Evolutionary conservation across 208 protist species (phyloP).

Genomic region (Acanthamoeba lugdunensis): DNA sequence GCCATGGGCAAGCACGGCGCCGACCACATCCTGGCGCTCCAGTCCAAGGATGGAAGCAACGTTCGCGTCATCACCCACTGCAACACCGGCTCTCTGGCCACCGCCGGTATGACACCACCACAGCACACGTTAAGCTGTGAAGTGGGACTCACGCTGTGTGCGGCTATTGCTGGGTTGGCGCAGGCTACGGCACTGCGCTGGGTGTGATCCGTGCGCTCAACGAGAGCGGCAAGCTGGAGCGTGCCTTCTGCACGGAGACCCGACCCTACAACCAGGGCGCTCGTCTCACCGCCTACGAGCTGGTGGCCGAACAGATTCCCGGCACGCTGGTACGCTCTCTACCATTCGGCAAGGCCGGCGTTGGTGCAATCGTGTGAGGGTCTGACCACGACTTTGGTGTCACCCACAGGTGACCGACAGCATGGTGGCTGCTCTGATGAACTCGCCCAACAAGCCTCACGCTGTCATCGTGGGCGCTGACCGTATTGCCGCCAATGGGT

Average conservation of each 20-base stretch:
- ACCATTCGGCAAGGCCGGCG: background rate
- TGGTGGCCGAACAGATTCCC: conserved; percentile 78
- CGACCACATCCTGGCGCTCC: conserved; percentile 86
- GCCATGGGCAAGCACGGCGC: conserved; percentile 92
- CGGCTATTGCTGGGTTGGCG: background rate
- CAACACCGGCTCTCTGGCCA: conserved; percentile 84
- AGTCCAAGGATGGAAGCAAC: conserved; percentile 51
- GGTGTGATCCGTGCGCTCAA: conserved; percentile 79
- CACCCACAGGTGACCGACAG: conserved; percentile 80
- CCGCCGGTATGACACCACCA: conserved; percentile 38
- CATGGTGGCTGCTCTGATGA: conserved; percentile 80
- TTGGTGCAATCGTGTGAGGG: background rate
- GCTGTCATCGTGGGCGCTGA: conserved; percentile 83
- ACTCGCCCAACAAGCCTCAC: conserved; percentile 49
- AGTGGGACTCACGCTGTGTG: background rate
- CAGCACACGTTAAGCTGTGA: too few species aligned
- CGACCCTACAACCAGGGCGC: conserved; percentile 82
- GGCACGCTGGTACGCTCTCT: conserved; percentile 74
- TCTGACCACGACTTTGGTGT: background rate
- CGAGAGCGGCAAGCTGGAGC: conserved; percentile 75
- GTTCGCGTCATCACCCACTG: conserved; percentile 83
- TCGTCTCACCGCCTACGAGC: conserved; percentile 83
- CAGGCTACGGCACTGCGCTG: conserved; percentile 83
- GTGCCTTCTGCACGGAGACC: conserved; percentile 82
- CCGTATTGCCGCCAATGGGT: conserved; percentile 84